Evolutionary conservation across 768 basidiomycete genomes (phyloP), one percentile per base, ranked within the genome.

Genomic region (Clitopilus passeckerianus): DNA sequence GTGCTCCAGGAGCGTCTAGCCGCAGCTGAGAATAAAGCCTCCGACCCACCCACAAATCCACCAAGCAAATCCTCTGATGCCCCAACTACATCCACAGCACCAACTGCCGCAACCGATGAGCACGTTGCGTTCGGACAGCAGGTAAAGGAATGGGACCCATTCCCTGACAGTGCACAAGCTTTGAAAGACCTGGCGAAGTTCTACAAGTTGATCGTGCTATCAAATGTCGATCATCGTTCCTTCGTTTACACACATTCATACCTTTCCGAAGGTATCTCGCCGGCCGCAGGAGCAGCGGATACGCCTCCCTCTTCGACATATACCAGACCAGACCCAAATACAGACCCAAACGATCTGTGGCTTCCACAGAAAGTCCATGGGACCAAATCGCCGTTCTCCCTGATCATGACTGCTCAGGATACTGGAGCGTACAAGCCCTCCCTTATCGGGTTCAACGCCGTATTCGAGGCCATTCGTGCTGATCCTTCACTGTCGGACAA

Each of bases 351-450:
- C 61, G 66, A 70, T 37, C 73, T 73, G 53, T 83, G 80, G 75
- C 78, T 80, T 57, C 81, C 72, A 0, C 77, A 79, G 23, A 66
- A 71, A 34, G 75, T 74, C 0, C 16, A 55, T 24, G 68, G 68
- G 30, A 77, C 78, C 6, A 72, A 74, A 54, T 88, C 87, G 23
- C 80, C 84, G 0, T 91, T 91, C 70, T 80, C 83, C 24, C 76
- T 84, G 56, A 74, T 89, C 57, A 73, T 87, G 64, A 91, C 89
- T 7, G 89, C 90, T 5, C 82, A 91, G 67, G 87, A 89, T 62
- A 80, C 83, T 5, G 82, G 83, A n/a, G 82, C 82, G 34, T 91
- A 90, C 72, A 91, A 91, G 67, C 90, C 87, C 20, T 79, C 82
- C 6, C 74, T 78, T 6, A 77, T 75, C 8, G 85, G 84, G 57